These are phyloP conservation scores for Akanthomyces dipterigenus DNA, from an alignment of 2,329 filamentous ascomycete species.

Conservation along the genomic window DNA sequence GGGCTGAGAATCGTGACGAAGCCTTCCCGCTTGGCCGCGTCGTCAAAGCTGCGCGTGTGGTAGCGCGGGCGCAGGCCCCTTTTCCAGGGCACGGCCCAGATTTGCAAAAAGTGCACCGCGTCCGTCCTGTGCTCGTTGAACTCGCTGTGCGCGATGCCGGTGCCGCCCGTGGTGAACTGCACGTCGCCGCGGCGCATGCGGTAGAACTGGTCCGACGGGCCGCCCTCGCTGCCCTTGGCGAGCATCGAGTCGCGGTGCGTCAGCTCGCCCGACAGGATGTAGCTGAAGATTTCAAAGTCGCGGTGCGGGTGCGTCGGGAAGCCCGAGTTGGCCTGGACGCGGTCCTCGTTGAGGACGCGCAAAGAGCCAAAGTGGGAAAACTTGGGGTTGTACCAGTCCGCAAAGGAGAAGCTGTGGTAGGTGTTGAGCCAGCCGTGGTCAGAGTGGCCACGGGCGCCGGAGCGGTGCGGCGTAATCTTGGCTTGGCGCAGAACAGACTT, in stretches of 20 bases:
- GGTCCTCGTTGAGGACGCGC: conserved; percentile 84
- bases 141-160: conserved; percentile 72
- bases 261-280: conserved; percentile 77
- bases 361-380: conserved; percentile 68
- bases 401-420: conserved; percentile 83
- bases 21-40: conserved; percentile 62
- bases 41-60: conserved; percentile 65
- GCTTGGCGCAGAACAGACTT: conserved; percentile 54
- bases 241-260: conserved; percentile 85
- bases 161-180: conserved; percentile 86
- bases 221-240: conserved; percentile 57
- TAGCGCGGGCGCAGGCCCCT: conserved; percentile 66
- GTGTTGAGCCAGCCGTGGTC: conserved; percentile 85
- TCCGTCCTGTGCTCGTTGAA: conserved; percentile 67
- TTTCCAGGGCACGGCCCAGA: conserved; percentile 79
- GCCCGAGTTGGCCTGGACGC: conserved; percentile 64
- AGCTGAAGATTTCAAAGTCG: conserved; percentile 85
- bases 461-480: conserved; percentile 69
- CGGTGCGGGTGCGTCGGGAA: conserved; percentile 82
- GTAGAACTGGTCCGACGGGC: conserved; percentile 56
- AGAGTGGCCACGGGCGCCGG: conserved; percentile 63
- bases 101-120: conserved; percentile 79
- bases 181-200: conserved; percentile 73
- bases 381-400: conserved; percentile 59
- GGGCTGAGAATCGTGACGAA: conserved; percentile 74